A percentile compares a stretch with the other conserved stretches of the same genome.
These are phyloP conservation scores for Dacryopinax spathularia DNA, from an alignment of 768 basidiomycete species.

Conservation along the genomic window DNA sequence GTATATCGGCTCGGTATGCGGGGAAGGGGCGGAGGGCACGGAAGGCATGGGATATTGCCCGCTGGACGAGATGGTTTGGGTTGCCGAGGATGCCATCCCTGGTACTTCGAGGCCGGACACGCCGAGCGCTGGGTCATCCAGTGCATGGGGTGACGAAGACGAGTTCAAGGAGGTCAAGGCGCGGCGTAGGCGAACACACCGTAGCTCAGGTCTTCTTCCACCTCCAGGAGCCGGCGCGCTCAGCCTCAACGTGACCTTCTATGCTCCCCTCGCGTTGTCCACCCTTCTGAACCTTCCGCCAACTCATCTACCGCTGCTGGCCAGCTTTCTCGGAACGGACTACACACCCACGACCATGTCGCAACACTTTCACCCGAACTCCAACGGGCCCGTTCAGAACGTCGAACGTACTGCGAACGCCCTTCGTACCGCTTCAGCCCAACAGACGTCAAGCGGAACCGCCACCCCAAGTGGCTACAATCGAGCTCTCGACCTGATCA, in stretches of 20 bases:
- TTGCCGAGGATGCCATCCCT: not conserved
- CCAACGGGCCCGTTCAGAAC: not conserved
- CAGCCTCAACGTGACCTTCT: constrained; percentile 39
- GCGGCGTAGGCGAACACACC: constrained; percentile 32
- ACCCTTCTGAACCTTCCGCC: constrained; percentile 50
- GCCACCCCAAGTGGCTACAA: not conserved
- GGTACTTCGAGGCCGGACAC: not conserved
- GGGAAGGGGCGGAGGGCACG: constrained; percentile 42
- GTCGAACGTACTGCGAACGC: not conserved
- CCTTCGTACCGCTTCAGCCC: not conserved
- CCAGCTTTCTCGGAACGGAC: constrained; percentile 70
- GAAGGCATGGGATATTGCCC: constrained; percentile 48
- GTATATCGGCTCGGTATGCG: constrained; percentile 34
- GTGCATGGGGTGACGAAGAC: constrained; percentile 26
- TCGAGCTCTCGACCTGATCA: constrained; percentile 9
- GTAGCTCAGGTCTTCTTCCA: constrained; percentile 9
- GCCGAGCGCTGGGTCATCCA: not conserved
- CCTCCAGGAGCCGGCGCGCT: constrained; percentile 22
- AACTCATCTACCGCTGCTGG: constrained; percentile 60
- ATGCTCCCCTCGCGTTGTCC: constrained; percentile 48
- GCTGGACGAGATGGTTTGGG: constrained; percentile 63
- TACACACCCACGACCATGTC: constrained; percentile 35
- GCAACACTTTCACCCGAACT: not conserved
- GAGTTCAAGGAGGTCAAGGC: constrained; percentile 49
- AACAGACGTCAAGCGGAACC: not conserved